phyloP scores from a whole-genome alignment of 2,329 filamentous ascomycete species.

The Paecilomyces sp. region DNA sequence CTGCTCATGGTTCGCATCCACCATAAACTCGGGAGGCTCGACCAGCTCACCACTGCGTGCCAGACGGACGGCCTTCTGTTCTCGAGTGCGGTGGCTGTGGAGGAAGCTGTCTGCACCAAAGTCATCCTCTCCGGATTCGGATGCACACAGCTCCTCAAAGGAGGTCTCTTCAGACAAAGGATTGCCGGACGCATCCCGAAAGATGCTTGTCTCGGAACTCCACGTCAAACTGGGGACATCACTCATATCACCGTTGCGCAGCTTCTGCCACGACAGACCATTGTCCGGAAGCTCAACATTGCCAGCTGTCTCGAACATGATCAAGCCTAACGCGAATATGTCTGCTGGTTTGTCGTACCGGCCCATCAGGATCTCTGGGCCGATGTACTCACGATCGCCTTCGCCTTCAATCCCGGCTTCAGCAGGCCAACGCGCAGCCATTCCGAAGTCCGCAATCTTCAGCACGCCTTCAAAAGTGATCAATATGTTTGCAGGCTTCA shows the following conservation, averaged over 20 bases:
- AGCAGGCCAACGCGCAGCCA: slow-evolving; percentile 73
- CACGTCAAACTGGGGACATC: slow-evolving; percentile 83
- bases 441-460: slow-evolving; percentile 61
- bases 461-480: slow-evolving; percentile 60
- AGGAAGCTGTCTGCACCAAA: slow-evolving; percentile 32
- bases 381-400: slow-evolving; percentile 94
- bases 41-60: slow-evolving; percentile 51
- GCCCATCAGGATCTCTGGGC: slow-evolving; percentile 81
- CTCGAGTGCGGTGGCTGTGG: slow-evolving; percentile 16
- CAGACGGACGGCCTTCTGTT: slow-evolving; percentile 17
- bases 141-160: slow-evolving; percentile 37
- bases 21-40: slow-evolving; percentile 80
- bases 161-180: slow-evolving; percentile 45
- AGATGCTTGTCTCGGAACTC: slow-evolving; percentile 62
- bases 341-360: slow-evolving; percentile 86
- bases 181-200: slow-evolving; percentile 68
- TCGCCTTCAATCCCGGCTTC: slow-evolving; percentile 74
- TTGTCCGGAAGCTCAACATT: slow-evolving; percentile 94
- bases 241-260: slow-evolving; percentile 82
- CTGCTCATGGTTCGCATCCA: slow-evolving; percentile 61
- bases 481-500: slow-evolving; percentile 60
- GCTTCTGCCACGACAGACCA: slow-evolving; percentile 80
- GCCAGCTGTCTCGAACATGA: slow-evolving; percentile 88
- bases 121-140: slow-evolving; percentile 37
- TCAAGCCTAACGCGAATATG: slow-evolving; percentile 87